phyloP scores from a whole-genome alignment of 805 yeast genomes.

The Spathaspora arborariae region DNA sequence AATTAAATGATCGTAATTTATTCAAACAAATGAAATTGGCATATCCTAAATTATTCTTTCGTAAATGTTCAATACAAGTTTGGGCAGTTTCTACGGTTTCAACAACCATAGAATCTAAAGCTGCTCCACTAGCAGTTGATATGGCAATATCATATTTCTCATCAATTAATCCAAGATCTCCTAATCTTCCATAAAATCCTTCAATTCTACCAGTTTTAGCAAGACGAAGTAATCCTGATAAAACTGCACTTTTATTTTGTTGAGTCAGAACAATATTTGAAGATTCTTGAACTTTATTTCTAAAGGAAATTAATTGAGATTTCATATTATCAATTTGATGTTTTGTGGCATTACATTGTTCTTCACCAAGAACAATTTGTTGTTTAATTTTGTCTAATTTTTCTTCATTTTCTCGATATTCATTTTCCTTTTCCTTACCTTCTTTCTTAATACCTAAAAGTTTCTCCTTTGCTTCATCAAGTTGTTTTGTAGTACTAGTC shows the following conservation, averaged over 20 bases:
- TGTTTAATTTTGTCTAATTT: constrained; percentile 47
- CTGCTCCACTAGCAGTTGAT: constrained; percentile 83
- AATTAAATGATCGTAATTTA: constrained; percentile 62
- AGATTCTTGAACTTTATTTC: constrained; percentile 69
- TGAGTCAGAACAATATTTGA: constrained; percentile 49
- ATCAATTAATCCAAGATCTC: constrained; percentile 89
- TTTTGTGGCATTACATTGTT: constrained; percentile 50
- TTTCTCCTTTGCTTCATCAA: constrained; percentile 40
- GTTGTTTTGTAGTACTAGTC: constrained; percentile 39
- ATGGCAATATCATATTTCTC: constrained; percentile 87
- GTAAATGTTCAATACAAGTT: constrained; percentile 68
- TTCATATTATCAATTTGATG: constrained; percentile 51
- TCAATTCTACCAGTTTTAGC: constrained; percentile 75
- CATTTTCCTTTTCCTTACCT: constrained; percentile 48
- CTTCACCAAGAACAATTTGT: constrained; percentile 57
- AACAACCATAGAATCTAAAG: constrained; percentile 89
- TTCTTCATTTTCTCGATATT: constrained; percentile 40
- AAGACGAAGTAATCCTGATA: constrained; percentile 62
- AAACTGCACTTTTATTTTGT: constrained; percentile 71
- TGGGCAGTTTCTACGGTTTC: constrained; percentile 65
- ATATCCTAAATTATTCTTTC: constrained; percentile 81
- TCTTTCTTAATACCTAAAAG: constrained; percentile 44
- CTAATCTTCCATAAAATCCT: constrained; percentile 88
- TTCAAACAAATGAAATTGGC: constrained; percentile 82
- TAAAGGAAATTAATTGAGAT: constrained; percentile 44